A percentile compares a stretch with the other conserved stretches of the same genome.
Evolutionary conservation across 306 rosid genomes (phyloP).

Genomic region (Fragaria nilgerrensis): DNA sequence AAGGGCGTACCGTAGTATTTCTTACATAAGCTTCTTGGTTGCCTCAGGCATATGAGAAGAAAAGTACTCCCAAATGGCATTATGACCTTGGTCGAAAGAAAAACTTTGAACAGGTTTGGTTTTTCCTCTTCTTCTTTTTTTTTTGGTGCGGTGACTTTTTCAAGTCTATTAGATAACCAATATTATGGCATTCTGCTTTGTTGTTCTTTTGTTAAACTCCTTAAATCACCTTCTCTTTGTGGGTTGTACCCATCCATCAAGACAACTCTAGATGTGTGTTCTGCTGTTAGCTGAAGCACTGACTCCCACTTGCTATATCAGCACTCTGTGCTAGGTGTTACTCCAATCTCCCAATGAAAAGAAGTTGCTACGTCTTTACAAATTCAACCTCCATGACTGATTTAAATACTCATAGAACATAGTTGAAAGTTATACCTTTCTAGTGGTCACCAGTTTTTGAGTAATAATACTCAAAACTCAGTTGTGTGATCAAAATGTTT

Average conservation of each 20-base stretch:
- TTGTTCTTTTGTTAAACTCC: background rate
- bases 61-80: constrained; percentile 45
- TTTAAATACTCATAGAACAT: background rate
- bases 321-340: background rate
- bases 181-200: background rate
- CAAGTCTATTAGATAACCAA: background rate
- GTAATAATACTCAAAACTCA: background rate
- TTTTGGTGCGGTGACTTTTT: too few species aligned
- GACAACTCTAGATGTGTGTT: background rate
- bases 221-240: background rate
- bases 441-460: background rate
- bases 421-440: background rate
- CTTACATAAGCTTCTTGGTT: constrained; percentile 20
- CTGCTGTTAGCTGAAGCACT: background rate
- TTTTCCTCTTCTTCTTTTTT: constrained; percentile 15
- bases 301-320: background rate
- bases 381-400: background rate
- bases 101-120: constrained; percentile 63
- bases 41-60: constrained; percentile 67
- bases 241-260: background rate
- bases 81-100: constrained; percentile 64
- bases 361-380: background rate
- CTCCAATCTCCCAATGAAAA: background rate
- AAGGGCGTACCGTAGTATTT: constrained; percentile 14
- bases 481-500: background rate